These are phyloP conservation scores for Xylaria sp. DNA, from an alignment of 2,329 filamentous ascomycete species.

Conservation along the genomic window DNA sequence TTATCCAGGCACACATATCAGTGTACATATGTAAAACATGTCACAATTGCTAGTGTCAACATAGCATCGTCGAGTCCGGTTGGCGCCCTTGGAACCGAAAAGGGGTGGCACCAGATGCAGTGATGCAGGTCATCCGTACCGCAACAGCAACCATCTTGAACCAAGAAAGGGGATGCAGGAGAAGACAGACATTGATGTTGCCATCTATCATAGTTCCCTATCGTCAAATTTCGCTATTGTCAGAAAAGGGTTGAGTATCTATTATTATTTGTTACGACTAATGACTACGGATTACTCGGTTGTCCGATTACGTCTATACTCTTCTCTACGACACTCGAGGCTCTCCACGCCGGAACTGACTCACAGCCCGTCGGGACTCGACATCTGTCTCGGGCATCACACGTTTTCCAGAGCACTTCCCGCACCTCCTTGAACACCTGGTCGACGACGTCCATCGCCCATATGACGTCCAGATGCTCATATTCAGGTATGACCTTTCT, in stretches of 20 bases:
- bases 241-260: no score
- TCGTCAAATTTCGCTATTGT: no score
- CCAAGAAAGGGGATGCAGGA: background rate
- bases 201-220: no score
- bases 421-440: constrained; percentile 76
- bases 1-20: no score
- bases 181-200: background rate
- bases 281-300: constrained; percentile 30
- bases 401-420: constrained; percentile 79
- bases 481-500: constrained; percentile 78
- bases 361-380: constrained; percentile 61
- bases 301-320: constrained; percentile 24
- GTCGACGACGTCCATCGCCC: constrained; percentile 84
- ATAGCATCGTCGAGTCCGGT: no score
- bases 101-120: no score
- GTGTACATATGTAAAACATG: no score
- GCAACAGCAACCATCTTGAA: background rate
- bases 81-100: no score
- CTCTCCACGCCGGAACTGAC: constrained; percentile 39
- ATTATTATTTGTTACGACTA: constrained; percentile 16
- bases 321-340: constrained; percentile 9
- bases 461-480: constrained; percentile 91
- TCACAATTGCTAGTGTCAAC: no score
- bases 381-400: constrained; percentile 51
- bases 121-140: background rate